A percentile compares a stretch with the other conserved stretches of the same genome.
These are phyloP conservation scores for Xylaria cubensis DNA, from an alignment of 495 filamentous ascomycete genomes.

Conservation along the genomic window DNA sequence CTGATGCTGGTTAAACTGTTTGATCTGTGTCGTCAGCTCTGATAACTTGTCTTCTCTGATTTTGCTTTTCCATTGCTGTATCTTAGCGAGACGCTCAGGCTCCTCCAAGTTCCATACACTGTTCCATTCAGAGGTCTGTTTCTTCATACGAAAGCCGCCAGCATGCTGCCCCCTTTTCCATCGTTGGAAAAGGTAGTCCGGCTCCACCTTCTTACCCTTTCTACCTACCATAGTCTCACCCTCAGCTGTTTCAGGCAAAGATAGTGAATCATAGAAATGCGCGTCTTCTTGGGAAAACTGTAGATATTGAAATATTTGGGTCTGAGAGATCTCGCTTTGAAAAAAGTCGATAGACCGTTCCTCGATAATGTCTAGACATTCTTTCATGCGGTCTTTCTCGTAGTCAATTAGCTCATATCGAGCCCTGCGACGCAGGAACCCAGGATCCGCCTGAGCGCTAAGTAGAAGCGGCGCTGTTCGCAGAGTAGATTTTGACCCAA, in stretches of 20 bases:
- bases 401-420: slow-evolving; percentile 51
- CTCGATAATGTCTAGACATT: slow-evolving; percentile 27
- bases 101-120: slow-evolving; percentile 62
- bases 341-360: slow-evolving; percentile 26
- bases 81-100: slow-evolving; percentile 42
- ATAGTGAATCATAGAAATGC: slow-evolving; percentile 64
- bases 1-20: slow-evolving; percentile 53
- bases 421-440: slow-evolving; percentile 10
- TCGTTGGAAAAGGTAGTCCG: slow-evolving; percentile 60
- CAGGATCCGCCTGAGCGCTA: slow-evolving; percentile 46
- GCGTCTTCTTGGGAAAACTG: slow-evolving; percentile 64
- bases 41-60: slow-evolving; percentile 58
- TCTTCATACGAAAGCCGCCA: slow-evolving; percentile 45
- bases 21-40: slow-evolving; percentile 44
- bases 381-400: slow-evolving; percentile 40
- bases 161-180: slow-evolving; percentile 62
- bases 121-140: slow-evolving; percentile 34
- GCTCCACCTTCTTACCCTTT: slow-evolving; percentile 51
- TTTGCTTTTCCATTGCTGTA: slow-evolving; percentile 55
- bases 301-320: slow-evolving; percentile 63
- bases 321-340: not conserved
- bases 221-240: slow-evolving; percentile 55
- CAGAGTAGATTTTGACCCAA: slow-evolving; percentile 68
- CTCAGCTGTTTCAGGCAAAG: slow-evolving; percentile 46
- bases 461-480: slow-evolving; percentile 57